Evolutionary conservation across 2,329 filamentous ascomycete genomes (phyloP).

Genomic region (Curvularia verruculosa): DNA sequence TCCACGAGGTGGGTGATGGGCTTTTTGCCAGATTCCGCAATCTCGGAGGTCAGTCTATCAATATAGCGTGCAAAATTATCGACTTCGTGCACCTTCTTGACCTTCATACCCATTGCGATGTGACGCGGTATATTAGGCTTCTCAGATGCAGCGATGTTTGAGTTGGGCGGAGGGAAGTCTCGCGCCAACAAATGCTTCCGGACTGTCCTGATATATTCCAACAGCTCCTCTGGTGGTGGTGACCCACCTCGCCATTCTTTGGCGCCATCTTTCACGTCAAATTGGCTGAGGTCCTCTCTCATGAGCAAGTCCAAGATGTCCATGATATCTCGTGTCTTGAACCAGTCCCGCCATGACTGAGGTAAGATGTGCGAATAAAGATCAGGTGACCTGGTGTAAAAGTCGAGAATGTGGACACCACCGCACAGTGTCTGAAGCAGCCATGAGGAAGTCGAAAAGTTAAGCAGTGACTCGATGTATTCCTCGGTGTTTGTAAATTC

Average conservation of each 20-base stretch:
- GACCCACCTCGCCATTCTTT: slow-evolving; percentile 52
- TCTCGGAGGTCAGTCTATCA: slow-evolving; percentile 66
- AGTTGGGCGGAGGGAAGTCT: slow-evolving; percentile 56
- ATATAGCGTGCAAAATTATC: slow-evolving; percentile 88
- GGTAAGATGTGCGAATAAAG: slow-evolving; percentile 81
- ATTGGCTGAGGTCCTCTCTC: slow-evolving; percentile 70
- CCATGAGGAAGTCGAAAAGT: slow-evolving; percentile 75
- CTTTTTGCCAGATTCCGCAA: slow-evolving; percentile 44
- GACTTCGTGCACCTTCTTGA: slow-evolving; percentile 95
- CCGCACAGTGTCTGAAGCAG: slow-evolving; percentile 90
- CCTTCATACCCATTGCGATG: slow-evolving; percentile 88
- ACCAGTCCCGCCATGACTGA: slow-evolving; percentile 79
- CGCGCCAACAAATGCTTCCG: slow-evolving; percentile 71
- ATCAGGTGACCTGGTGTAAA: slow-evolving; percentile 84
- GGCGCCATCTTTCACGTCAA: slow-evolving; percentile 15
- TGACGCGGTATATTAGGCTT: slow-evolving; percentile 68
- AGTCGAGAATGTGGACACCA: slow-evolving; percentile 96
- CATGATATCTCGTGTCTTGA: slow-evolving; percentile 73
- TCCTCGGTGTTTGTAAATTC: slow-evolving; percentile 74
- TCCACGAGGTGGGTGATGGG: slow-evolving; percentile 86
- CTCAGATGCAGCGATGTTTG: slow-evolving; percentile 36
- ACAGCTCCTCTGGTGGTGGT: slow-evolving; percentile 61
- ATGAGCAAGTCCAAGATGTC: slow-evolving; percentile 80
- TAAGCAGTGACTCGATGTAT: slow-evolving; percentile 78
- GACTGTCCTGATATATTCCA: slow-evolving; percentile 75